Conservation (phyloP, 768 basidiomycete species). For the Tricholoma sp. region DNA sequence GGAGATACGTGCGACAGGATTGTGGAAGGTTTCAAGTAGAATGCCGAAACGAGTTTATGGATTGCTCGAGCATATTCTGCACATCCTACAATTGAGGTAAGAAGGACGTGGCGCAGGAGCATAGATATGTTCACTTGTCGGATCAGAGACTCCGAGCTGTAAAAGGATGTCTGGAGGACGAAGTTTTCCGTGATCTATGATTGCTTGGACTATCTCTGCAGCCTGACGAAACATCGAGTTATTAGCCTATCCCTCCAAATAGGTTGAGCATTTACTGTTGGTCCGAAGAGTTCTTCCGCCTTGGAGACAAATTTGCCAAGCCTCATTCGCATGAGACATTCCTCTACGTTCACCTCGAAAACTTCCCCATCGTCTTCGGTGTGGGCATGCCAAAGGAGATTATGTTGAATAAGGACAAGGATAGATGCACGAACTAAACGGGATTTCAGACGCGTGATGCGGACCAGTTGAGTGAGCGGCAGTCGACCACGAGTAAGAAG, state of each 20-base stretch:
- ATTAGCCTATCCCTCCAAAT: neutral
- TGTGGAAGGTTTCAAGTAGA: constrained; percentile 80
- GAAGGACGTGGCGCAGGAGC: neutral
- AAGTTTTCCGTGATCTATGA: constrained; percentile 86
- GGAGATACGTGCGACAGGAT: constrained; percentile 74
- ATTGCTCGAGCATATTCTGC: constrained; percentile 56
- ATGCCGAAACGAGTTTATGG: constrained; percentile 61
- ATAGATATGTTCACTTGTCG: constrained; percentile 43
- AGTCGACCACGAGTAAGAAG: constrained; percentile 82
- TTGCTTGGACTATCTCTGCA: constrained; percentile 65
- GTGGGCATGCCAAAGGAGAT: constrained; percentile 81
- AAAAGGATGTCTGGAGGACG: constrained; percentile 65
- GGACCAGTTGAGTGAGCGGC: constrained; percentile 61
- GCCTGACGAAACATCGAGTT: constrained; percentile 40
- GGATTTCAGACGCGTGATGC: constrained; percentile 62
- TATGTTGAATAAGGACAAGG: constrained; percentile 84
- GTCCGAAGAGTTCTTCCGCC: constrained; percentile 65
- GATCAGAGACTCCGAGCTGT: constrained; percentile 44
- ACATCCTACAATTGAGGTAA: constrained; percentile 13
- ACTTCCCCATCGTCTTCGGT: constrained; percentile 69
- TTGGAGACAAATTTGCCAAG: constrained; percentile 81
- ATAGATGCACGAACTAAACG: constrained; percentile 65
- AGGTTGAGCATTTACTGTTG: neutral
- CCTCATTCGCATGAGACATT: constrained; percentile 75
- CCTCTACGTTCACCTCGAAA: constrained; percentile 77